phyloP scores from a whole-genome alignment of 140 eudicot species.

The Bidens hawaiensis region DNA sequence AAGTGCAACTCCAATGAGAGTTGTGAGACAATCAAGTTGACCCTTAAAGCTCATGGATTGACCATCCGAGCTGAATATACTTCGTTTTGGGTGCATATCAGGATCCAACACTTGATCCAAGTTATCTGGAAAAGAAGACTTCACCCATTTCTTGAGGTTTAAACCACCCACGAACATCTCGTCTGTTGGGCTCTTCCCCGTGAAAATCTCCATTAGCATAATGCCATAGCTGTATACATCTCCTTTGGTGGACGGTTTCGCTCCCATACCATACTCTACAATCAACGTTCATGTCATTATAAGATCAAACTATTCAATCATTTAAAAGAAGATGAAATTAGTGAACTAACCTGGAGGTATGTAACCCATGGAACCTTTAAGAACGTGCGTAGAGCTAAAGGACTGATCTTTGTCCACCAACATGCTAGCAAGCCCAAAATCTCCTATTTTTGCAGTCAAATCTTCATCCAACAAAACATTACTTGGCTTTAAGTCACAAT shows the following conservation, averaged over 20 bases:
- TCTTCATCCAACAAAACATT: constrained; percentile 58
- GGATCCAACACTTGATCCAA: constrained; percentile 40
- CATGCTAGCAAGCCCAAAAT: constrained; percentile 69
- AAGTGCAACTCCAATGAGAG: constrained; percentile 43
- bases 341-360: constrained; percentile 66
- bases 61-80: constrained; percentile 8
- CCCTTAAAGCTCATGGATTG: constrained; percentile 10
- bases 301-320: neutral
- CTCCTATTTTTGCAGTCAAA: constrained; percentile 61
- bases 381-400: constrained; percentile 41
- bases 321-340: neutral
- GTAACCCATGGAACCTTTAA: constrained; percentile 76
- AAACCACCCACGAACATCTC: constrained; percentile 42
- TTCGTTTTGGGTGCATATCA: constrained; percentile 10
- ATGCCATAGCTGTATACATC: constrained; percentile 72
- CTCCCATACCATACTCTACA: constrained; percentile 65
- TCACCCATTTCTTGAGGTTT: constrained; percentile 53
- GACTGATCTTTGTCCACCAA: constrained; percentile 41
- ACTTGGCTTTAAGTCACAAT: constrained; percentile 73
- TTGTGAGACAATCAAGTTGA: constrained; percentile 28
- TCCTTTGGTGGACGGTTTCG: constrained; percentile 63
- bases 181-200: constrained; percentile 52
- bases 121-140: constrained; percentile 25
- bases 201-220: constrained; percentile 58
- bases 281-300: neutral